Evolutionary conservation across 164 flowering plant genomes (phyloP).

Genomic region (Kalanchoe fedtschenkoi): DNA sequence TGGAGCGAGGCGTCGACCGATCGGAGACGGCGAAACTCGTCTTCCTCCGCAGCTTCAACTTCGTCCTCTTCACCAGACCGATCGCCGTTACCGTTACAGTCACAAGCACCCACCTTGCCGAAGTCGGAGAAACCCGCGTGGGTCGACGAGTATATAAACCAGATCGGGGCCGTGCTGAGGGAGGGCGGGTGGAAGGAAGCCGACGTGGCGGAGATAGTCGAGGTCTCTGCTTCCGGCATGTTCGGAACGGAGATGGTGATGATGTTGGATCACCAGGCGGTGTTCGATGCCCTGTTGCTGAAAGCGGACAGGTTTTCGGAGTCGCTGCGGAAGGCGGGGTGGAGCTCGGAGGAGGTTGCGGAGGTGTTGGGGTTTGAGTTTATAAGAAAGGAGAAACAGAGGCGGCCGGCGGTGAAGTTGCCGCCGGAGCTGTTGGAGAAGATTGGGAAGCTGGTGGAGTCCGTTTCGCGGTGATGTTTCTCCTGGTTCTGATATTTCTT

Average conservation of each 20-base stretch:
- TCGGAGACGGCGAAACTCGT: slow-evolving; percentile 51
- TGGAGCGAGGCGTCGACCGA: slow-evolving; percentile 87
- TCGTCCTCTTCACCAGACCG: slow-evolving; percentile 58
- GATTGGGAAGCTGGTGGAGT: slow-evolving; percentile 71
- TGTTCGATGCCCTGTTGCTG: slow-evolving; percentile 60
- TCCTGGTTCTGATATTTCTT: background rate
- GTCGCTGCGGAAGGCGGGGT: slow-evolving; percentile 67
- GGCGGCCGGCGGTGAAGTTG: slow-evolving; percentile 45
- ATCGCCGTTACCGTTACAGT: background rate
- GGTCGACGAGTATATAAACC: slow-evolving; percentile 64
- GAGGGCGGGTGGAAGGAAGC: slow-evolving; percentile 91
- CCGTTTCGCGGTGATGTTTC: slow-evolving; percentile 42
- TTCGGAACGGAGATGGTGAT: slow-evolving; percentile 61
- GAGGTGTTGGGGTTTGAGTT: slow-evolving; percentile 79
- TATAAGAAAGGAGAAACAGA: slow-evolving; percentile 49
- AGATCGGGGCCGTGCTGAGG: slow-evolving; percentile 60
- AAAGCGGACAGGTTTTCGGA: slow-evolving; percentile 76
- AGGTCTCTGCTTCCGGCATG: slow-evolving; percentile 63
- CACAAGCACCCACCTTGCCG: slow-evolving; percentile 38
- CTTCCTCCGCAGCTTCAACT: slow-evolving; percentile 37
- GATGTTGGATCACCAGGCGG: slow-evolving; percentile 64
- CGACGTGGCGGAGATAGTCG: slow-evolving; percentile 60
- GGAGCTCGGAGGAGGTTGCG: slow-evolving; percentile 92
- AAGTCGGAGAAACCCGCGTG: slow-evolving; percentile 45
- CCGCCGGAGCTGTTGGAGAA: slow-evolving; percentile 73